Evolutionary conservation across 768 basidiomycete species (phyloP).

Genomic region (Candolleomyces aberdarensis): DNA sequence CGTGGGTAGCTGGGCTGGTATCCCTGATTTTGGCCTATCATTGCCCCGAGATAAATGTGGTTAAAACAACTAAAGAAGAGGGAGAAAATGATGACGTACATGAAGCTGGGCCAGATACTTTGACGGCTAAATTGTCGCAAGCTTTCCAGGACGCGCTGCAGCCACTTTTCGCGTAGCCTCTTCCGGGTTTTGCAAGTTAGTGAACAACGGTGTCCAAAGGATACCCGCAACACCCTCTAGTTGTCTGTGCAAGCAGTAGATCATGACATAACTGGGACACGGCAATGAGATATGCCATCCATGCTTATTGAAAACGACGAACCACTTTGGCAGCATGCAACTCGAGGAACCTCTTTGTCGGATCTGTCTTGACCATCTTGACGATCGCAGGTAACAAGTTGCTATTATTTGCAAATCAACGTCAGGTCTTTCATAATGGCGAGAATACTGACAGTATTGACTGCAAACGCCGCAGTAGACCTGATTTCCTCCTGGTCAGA

Average conservation of each 20-base stretch:
- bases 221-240: conserved; percentile 83
- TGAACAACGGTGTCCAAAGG: conserved; percentile 90
- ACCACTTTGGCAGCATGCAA: conserved; percentile 95
- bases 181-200: conserved; percentile 85
- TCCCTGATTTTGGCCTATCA: conserved; percentile 72
- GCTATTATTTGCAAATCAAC: conserved; percentile 25
- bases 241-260: conserved; percentile 82
- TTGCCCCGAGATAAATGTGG: not conserved
- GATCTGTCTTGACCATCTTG: conserved; percentile 69
- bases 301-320: conserved; percentile 8
- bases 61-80: not conserved
- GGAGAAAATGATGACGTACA: conserved; percentile 36
- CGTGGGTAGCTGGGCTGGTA: conserved; percentile 60
- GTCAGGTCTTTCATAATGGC: not conserved
- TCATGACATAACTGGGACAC: conserved; percentile 70
- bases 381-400: conserved; percentile 86
- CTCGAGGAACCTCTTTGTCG: conserved; percentile 77
- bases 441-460: not conserved
- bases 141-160: conserved; percentile 93
- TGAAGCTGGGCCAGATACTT: conserved; percentile 93
- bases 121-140: conserved; percentile 87
- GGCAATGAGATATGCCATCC: not conserved
- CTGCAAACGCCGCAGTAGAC: conserved; percentile 89
- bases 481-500: conserved; percentile 83
- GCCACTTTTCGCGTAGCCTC: conserved; percentile 93